Evolutionary conservation across 2,329 filamentous ascomycete genomes (phyloP), one percentile per base, ranked within the genome.

Genomic region (Penicillium crustosum): DNA sequence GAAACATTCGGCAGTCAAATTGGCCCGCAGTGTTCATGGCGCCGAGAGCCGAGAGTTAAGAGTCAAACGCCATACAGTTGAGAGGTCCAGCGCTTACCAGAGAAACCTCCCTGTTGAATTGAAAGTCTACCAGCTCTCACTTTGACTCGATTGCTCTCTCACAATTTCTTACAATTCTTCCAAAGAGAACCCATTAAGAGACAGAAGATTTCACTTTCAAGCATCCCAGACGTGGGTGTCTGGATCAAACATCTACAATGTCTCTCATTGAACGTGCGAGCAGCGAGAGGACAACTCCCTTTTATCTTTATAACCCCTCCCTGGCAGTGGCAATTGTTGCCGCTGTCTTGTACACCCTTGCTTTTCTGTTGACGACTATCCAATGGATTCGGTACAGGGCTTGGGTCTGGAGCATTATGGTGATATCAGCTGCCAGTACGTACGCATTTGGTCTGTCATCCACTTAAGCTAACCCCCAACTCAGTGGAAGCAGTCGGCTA

Each of bases 401-500:
- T 13, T 69, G 67, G 67, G 67, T 73, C 33, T 74, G 73, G 70
- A 49, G 66, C 1, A 56, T 71, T 6, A 74, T 75, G 69, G 68
- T 74, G 2, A 3, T 73, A 12, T 68, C 72, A 15, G 52, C 66
- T 27, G 68, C 57, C 10, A 74, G 71, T 74, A 67, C 42, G 68
- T 62, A 4, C 15, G 4, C 1, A 21, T n/a, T 31, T n/a, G 19
- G 7, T 41, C 33, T 27, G n/a, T 4, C 10, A 23, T 12, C 5
- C 39, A 7, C 17, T 19, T 35, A 17, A 33, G 6, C 39, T 57
- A 51, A 44, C 25, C 1, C 15, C 36, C 8, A 31, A 6, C 45
- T n/a, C 27, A 76, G 74, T 77, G 74, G 75, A 77, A 58, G 64
- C 70, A n/a, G 59, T 73, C 48, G 75, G 75, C 38, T 77, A 74